Evolutionary conservation across 1,284 basidiomycete species (phyloP).

Genomic region (Naganishia albida): DNA sequence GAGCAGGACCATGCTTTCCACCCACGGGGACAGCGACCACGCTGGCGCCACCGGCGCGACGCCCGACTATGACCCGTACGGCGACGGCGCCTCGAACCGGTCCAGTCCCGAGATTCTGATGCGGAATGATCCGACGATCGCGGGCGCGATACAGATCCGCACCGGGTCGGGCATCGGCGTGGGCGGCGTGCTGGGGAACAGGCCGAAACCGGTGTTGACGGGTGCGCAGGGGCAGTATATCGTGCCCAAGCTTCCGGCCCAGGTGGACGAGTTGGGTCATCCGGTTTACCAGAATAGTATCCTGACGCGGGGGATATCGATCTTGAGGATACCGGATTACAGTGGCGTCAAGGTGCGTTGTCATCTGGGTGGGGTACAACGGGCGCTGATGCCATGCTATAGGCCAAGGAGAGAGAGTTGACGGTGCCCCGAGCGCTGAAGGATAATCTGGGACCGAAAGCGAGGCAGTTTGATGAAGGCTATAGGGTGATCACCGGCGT

Average conservation of each 20-base stretch:
- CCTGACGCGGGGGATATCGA: slow-evolving; percentile 12
- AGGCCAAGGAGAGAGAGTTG: slow-evolving; percentile 25
- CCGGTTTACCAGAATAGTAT: slow-evolving; percentile 25
- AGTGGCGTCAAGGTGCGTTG: slow-evolving; percentile 18
- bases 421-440: slow-evolving; percentile 13
- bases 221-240: slow-evolving; percentile 17
- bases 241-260: slow-evolving; percentile 12
- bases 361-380: neutral
- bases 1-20: neutral
- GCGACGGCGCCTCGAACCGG: slow-evolving; percentile 6
- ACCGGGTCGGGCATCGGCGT: neutral
- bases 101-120: slow-evolving; percentile 17
- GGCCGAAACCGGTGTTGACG: slow-evolving; percentile 11
- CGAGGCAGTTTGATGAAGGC: slow-evolving; percentile 18
- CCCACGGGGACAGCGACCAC: slow-evolving; percentile 1
- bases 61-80: neutral
- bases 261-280: slow-evolving; percentile 19
- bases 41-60: neutral
- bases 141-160: slow-evolving; percentile 1
- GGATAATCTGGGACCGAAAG: slow-evolving; percentile 14
- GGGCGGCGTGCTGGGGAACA: neutral
- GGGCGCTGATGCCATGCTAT: neutral
- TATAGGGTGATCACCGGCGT: slow-evolving; percentile 22
- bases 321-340: slow-evolving; percentile 23
- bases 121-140: slow-evolving; percentile 24